phyloP scores from a whole-genome alignment of 805 yeast species.

The Babjeviella inositovora region DNA sequence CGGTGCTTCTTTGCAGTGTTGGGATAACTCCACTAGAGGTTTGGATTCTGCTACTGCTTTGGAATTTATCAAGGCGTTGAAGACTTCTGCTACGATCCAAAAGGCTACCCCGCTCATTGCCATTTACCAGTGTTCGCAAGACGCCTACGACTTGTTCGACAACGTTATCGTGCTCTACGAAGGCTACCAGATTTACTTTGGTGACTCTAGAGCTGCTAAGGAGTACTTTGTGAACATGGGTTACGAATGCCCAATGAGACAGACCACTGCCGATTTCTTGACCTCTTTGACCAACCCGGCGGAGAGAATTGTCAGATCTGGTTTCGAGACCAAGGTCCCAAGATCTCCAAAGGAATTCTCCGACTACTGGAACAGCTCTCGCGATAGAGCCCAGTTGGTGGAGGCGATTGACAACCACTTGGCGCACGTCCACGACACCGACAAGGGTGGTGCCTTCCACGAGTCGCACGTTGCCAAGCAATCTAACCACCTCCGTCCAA shows the following conservation, averaged over 20 bases:
- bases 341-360: slow-evolving; percentile 46
- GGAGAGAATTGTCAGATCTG: slow-evolving; percentile 33
- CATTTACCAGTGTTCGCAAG: slow-evolving; percentile 54
- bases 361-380: slow-evolving; percentile 36
- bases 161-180: slow-evolving; percentile 43
- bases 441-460: too few species aligned
- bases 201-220: slow-evolving; percentile 37
- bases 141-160: slow-evolving; percentile 47
- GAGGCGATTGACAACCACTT: slow-evolving; percentile 28
- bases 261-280: slow-evolving; percentile 56
- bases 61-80: slow-evolving; percentile 53
- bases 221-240: slow-evolving; percentile 51
- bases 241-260: slow-evolving; percentile 43
- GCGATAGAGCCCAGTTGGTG: slow-evolving; percentile 19
- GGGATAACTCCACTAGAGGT: slow-evolving; percentile 82
- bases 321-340: slow-evolving; percentile 38
- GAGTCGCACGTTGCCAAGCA: slow-evolving; percentile 36
- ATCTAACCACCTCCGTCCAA: slow-evolving; percentile 23
- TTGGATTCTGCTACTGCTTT: slow-evolving; percentile 74
- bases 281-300: slow-evolving; percentile 56
- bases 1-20: slow-evolving; percentile 48
- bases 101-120: slow-evolving; percentile 48
- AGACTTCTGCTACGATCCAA: slow-evolving; percentile 38
- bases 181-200: slow-evolving; percentile 51
- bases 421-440: slow-evolving; percentile 6